Evolutionary conservation across 345 rosid genomes (phyloP).

Genomic region (Gossypium stocksii): DNA sequence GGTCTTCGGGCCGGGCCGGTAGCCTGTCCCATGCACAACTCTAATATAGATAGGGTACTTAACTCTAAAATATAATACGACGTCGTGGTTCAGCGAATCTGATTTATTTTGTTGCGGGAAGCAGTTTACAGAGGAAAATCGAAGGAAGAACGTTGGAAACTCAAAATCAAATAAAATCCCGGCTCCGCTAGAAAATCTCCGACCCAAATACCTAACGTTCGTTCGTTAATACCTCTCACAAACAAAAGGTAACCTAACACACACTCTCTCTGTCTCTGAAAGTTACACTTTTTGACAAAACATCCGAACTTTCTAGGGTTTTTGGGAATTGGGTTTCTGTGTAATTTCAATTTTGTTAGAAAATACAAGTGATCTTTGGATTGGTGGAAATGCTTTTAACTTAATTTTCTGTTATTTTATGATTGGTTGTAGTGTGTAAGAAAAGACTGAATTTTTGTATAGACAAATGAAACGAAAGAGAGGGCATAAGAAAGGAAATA

Average conservation of each 20-base stretch:
- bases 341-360: neutral
- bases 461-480: constrained; percentile 62
- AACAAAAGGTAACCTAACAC: too few species aligned
- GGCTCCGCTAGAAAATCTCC: too few species aligned
- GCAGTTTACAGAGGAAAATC: too few species aligned
- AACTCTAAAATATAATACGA: neutral
- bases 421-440: constrained; percentile 5
- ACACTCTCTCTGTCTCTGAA: too few species aligned
- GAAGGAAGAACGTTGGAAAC: neutral
- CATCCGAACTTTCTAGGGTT: constrained; percentile 1
- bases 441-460: constrained; percentile 8
- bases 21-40: too few species aligned
- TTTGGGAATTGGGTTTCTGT: constrained; percentile 1
- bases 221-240: too few species aligned
- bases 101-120: neutral
- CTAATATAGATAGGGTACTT: too few species aligned
- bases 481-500: constrained; percentile 61
- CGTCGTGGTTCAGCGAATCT: neutral
- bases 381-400: neutral
- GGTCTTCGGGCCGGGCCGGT: too few species aligned
- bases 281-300: too few species aligned
- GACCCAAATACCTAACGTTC: too few species aligned
- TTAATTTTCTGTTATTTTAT: neutral
- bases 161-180: too few species aligned
- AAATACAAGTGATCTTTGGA: neutral